These are phyloP conservation scores for Annona cherimola DNA, from an alignment of 164 flowering plant genomes.

Conservation along the genomic window DNA sequence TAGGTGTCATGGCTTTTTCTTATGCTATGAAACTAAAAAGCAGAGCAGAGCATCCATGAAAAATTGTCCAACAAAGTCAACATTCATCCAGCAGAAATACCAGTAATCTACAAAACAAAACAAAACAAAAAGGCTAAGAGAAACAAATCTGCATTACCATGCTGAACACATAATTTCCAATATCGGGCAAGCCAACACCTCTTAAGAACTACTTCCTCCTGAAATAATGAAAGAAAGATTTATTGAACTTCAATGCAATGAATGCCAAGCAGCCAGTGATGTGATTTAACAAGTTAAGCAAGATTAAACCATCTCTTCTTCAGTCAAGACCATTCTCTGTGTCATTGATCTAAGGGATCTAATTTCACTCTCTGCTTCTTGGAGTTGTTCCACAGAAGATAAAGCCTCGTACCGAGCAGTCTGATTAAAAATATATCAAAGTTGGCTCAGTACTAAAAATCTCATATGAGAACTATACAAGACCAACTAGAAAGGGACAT, in stretches of 20 bases:
- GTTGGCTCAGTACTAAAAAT: background rate
- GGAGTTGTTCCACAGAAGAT: slow-evolving; percentile 61
- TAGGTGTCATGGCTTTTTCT: background rate
- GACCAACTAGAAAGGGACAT: slow-evolving; percentile 6
- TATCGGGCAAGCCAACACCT: slow-evolving; percentile 98
- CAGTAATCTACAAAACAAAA: background rate
- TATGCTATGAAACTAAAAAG: background rate
- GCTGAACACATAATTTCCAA: slow-evolving; percentile 72
- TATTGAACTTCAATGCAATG: background rate
- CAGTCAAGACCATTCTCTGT: slow-evolving; percentile 63
- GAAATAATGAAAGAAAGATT: slow-evolving; percentile 14
- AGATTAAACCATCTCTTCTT: slow-evolving; percentile 78
- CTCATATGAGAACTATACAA: background rate
- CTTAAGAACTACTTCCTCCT: slow-evolving; percentile 96
- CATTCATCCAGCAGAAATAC: background rate
- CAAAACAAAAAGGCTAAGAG: background rate
- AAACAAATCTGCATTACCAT: slow-evolving; percentile 44
- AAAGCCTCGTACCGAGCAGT: slow-evolving; percentile 66
- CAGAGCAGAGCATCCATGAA: background rate
- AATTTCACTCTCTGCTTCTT: slow-evolving; percentile 54
- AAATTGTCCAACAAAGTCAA: background rate
- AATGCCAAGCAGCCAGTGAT: background rate
- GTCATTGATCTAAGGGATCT: slow-evolving; percentile 51
- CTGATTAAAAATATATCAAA: slow-evolving; percentile 27
- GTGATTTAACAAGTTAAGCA: background rate